Percentiles rank a stretch among this genome's conserved stretches.
Evolutionary conservation across 2,329 filamentous ascomycete genomes (phyloP).

Genomic region (Botryotinia calthae): DNA sequence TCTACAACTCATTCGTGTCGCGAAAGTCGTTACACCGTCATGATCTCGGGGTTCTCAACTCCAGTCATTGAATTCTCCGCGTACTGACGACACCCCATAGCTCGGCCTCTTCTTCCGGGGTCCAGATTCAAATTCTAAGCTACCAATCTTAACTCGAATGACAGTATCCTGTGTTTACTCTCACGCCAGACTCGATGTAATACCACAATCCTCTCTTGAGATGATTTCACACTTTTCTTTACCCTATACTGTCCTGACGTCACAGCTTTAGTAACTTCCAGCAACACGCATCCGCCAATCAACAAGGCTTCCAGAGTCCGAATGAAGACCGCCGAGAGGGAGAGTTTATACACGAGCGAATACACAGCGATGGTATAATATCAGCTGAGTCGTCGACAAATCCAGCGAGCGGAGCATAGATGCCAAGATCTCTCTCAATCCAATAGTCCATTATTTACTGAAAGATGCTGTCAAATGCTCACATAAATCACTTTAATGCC

Average conservation of each 20-base stretch:
- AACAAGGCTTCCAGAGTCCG: background rate
- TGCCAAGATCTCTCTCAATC: background rate
- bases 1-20: background rate
- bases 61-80: background rate
- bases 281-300: background rate
- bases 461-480: background rate
- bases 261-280: background rate
- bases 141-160: background rate
- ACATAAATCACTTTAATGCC: background rate
- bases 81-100: background rate
- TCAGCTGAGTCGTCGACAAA: background rate
- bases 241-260: background rate
- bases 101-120: background rate
- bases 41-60: background rate
- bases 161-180: background rate
- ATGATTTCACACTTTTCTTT: background rate
- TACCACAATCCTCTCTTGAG: background rate
- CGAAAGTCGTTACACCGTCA: background rate
- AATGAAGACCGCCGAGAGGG: rapidly evolving
- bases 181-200: background rate
- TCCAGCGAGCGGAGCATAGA: background rate
- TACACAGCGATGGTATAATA: background rate
- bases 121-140: background rate
- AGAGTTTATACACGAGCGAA: background rate
- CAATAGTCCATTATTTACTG: background rate